These are phyloP conservation scores for Penicillium sp. DNA, from an alignment of 2,329 filamentous ascomycete species.

Conservation along the genomic window DNA sequence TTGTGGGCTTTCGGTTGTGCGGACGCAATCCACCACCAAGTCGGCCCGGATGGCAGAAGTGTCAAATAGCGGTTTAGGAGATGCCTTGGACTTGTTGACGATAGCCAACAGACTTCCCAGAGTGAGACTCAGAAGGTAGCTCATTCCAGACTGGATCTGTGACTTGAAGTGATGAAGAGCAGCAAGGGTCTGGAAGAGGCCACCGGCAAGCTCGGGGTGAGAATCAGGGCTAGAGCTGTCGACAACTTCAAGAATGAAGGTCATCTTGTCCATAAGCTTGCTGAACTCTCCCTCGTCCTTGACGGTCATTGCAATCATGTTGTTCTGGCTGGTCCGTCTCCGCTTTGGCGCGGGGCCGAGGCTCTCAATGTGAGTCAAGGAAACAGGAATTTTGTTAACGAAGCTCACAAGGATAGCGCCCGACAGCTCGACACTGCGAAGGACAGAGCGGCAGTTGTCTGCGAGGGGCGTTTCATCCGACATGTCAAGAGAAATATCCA, in stretches of 20 bases:
- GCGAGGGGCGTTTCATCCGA: conserved; percentile 28
- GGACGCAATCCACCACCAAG: conserved; percentile 88
- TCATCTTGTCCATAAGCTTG: conserved; percentile 71
- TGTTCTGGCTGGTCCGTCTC: conserved; percentile 73
- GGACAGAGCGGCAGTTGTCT: conserved; percentile 58
- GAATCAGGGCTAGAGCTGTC: conserved; percentile 75
- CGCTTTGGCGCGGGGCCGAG: conserved; percentile 75
- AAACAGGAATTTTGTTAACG: conserved; percentile 70
- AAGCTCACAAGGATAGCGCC: conserved; percentile 71
- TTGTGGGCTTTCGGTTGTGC: conserved; percentile 85
- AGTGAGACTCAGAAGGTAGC: conserved; percentile 84
- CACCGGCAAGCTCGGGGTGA: conserved; percentile 72
- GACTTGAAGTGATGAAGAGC: conserved; percentile 83
- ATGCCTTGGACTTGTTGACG: conserved; percentile 69
- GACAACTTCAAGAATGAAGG: conserved; percentile 83
- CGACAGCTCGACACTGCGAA: conserved; percentile 72
- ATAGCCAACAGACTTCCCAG: conserved; percentile 81
- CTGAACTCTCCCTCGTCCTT: conserved; percentile 67
- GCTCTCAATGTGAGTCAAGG: conserved; percentile 67
- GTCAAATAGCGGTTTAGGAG: conserved; percentile 60
- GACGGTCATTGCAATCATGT: conserved; percentile 61
- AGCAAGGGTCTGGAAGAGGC: conserved; percentile 79
- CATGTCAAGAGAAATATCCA: conserved; percentile 42
- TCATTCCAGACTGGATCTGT: conserved; percentile 79
- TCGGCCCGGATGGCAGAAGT: conserved; percentile 81